Percentiles rank a stretch among this genome's conserved stretches.
Evolutionary conservation across 202 grass and related monocot species (phyloP).

Genomic region (Hordeum pubiflorum): DNA sequence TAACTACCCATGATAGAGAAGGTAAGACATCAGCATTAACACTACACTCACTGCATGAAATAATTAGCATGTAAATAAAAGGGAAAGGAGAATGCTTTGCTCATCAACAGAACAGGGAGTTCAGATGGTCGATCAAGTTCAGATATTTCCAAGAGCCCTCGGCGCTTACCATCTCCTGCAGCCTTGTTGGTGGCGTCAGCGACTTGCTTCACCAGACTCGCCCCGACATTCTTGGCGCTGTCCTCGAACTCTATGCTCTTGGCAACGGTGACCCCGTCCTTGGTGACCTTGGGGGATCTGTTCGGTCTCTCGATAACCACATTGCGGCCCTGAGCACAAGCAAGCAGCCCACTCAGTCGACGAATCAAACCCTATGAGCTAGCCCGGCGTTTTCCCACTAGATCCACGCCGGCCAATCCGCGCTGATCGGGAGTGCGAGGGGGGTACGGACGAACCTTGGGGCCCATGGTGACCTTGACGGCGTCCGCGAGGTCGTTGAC

Average conservation of each 20-base stretch:
- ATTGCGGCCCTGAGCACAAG: slow-evolving; percentile 52
- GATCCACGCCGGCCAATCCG: neutral
- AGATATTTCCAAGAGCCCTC: neutral
- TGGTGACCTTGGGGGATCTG: slow-evolving; percentile 63
- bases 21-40: neutral
- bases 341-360: neutral
- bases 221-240: slow-evolving; percentile 75
- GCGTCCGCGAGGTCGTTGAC: slow-evolving; percentile 88
- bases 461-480: slow-evolving; percentile 97
- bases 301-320: slow-evolving; percentile 70
- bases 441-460: slow-evolving; percentile 46
- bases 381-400: neutral
- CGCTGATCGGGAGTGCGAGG: neutral
- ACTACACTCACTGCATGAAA: neutral
- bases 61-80: neutral
- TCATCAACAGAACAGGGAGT: neutral
- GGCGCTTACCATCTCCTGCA: slow-evolving; percentile 76
- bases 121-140: neutral
- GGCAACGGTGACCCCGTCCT: slow-evolving; percentile 91
- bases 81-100: neutral
- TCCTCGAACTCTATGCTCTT: slow-evolving; percentile 90
- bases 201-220: slow-evolving; percentile 87
- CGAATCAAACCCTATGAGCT: neutral
- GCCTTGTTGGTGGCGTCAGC: slow-evolving; percentile 77
- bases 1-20: neutral